phyloP scores from a whole-genome alignment of 2,329 filamentous ascomycete genomes.

The Microcera coccophila region DNA sequence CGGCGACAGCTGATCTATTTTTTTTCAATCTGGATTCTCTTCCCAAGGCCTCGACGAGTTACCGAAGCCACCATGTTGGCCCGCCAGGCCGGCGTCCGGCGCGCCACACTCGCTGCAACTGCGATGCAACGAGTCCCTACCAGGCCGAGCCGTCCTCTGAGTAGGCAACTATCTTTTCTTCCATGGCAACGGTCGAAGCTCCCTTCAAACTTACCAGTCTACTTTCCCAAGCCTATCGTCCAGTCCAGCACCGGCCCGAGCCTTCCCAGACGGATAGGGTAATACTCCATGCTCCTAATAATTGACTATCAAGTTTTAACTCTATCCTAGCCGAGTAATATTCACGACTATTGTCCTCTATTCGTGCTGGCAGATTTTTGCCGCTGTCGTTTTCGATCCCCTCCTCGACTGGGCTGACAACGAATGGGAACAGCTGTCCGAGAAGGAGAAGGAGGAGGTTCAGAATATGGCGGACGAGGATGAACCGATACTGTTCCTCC shows the following conservation, averaged over 20 bases:
- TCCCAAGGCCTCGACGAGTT: neutral
- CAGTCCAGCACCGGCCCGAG: conserved; percentile 11
- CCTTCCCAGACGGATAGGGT: conserved; percentile 30
- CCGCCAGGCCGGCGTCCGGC: conserved; percentile 22
- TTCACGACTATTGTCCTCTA: conserved; percentile 34
- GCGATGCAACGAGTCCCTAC: conserved; percentile 19
- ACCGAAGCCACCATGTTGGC: conserved; percentile 20
- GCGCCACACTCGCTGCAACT: conserved; percentile 17
- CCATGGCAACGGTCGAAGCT: conserved; percentile 29
- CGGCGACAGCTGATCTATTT: conserved; percentile 7
- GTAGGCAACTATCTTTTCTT: conserved; percentile 29
- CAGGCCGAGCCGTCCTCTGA: conserved; percentile 17
- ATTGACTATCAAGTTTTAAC: conserved; percentile 13
- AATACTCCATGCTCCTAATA: conserved; percentile 3
- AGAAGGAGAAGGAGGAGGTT: conserved; percentile 41
- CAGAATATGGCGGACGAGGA: conserved; percentile 41
- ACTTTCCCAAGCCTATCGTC: conserved; percentile 26
- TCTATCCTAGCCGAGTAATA: conserved; percentile 23
- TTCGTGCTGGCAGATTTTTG: conserved; percentile 43
- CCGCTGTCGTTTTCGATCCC: conserved; percentile 44
- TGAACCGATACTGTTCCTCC: conserved; percentile 52
- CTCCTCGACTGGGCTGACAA: conserved; percentile 41
- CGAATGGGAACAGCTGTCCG: conserved; percentile 39
- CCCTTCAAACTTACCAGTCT: conserved; percentile 28
- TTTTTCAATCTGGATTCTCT: neutral